A percentile compares a stretch with the other conserved stretches of the same genome.
phyloP scores from a whole-genome alignment of 2,329 filamentous ascomycete species.

The Aspergillus japonicus region DNA sequence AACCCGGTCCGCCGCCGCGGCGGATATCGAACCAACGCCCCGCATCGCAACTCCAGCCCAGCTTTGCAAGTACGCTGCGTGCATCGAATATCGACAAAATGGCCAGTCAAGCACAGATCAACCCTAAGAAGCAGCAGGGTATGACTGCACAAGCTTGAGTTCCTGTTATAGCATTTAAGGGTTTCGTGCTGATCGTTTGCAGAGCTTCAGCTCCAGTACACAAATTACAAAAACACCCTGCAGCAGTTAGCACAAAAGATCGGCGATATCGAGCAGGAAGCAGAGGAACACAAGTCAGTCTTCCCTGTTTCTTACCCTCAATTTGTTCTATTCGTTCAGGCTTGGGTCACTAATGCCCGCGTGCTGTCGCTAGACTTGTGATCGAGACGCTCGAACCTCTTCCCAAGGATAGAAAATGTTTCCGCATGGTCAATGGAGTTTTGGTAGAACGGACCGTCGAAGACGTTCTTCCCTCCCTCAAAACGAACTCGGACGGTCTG shows the following conservation, averaged over 20 bases:
- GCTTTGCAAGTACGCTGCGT: conserved; percentile 27
- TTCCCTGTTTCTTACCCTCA: background rate
- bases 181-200: conserved; percentile 14
- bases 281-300: conserved; percentile 93
- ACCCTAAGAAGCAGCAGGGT: conserved; percentile 50
- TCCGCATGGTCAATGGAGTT: conserved; percentile 97
- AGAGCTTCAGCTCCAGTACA: conserved; percentile 53
- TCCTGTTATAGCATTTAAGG: background rate
- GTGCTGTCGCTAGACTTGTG: conserved; percentile 67
- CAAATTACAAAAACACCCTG: conserved; percentile 65
- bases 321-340: background rate
- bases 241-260: conserved; percentile 96
- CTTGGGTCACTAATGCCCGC: conserved; percentile 18
- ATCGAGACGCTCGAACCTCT: conserved; percentile 87
- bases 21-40: conserved; percentile 26
- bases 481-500: conserved; percentile 90
- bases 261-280: conserved; percentile 94
- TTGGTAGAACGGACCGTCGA: conserved; percentile 90
- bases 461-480: conserved; percentile 85
- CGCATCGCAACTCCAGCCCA: conserved; percentile 30
- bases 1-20: background rate
- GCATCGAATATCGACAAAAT: conserved; percentile 26
- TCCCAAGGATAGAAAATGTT: conserved; percentile 85
- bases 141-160: conserved; percentile 9
- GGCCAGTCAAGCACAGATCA: conserved; percentile 42